Conservation (phyloP, 1,284 basidiomycete genomes). For the Trichosporon faecale region DNA sequence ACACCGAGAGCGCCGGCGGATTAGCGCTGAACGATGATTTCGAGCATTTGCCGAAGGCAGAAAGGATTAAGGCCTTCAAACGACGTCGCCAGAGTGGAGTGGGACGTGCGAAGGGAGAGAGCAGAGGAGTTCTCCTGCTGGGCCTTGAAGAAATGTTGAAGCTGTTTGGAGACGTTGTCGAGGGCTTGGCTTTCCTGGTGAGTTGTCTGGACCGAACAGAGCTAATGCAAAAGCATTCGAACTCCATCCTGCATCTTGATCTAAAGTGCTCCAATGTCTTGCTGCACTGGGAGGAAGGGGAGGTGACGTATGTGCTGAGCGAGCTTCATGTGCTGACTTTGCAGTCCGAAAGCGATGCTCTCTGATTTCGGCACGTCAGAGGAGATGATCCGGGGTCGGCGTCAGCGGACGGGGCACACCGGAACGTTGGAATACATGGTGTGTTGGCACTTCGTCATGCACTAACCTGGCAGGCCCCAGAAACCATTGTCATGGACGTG, state of each 20-base stretch:
- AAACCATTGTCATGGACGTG: slow-evolving; percentile 60
- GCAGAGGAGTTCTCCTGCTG: slow-evolving; percentile 68
- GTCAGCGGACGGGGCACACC: slow-evolving; percentile 78
- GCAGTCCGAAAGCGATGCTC: slow-evolving; percentile 66
- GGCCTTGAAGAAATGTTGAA: slow-evolving; percentile 74
- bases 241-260: slow-evolving; percentile 83
- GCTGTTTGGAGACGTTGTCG: slow-evolving; percentile 71
- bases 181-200: slow-evolving; percentile 76
- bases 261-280: slow-evolving; percentile 90
- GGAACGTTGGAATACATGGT: slow-evolving; percentile 71
- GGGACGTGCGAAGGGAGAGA: slow-evolving; percentile 30
- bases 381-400: slow-evolving; percentile 70
- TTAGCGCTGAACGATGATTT: slow-evolving; percentile 48
- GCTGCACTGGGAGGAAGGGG: slow-evolving; percentile 86
- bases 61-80: slow-evolving; percentile 59
- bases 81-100: slow-evolving; percentile 42
- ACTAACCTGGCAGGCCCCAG: slow-evolving; percentile 59
- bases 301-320: slow-evolving; percentile 57
- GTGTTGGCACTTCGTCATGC: neutral
- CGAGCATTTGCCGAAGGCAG: slow-evolving; percentile 58
- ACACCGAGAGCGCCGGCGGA: neutral
- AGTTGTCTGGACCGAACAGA: slow-evolving; percentile 34
- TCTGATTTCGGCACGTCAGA: slow-evolving; percentile 93
- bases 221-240: slow-evolving; percentile 63
- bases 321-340: neutral